Base-by-base conservation (phyloP, 495 filamentous ascomycete species). In the Astrothelium subdiscretum region DNA sequence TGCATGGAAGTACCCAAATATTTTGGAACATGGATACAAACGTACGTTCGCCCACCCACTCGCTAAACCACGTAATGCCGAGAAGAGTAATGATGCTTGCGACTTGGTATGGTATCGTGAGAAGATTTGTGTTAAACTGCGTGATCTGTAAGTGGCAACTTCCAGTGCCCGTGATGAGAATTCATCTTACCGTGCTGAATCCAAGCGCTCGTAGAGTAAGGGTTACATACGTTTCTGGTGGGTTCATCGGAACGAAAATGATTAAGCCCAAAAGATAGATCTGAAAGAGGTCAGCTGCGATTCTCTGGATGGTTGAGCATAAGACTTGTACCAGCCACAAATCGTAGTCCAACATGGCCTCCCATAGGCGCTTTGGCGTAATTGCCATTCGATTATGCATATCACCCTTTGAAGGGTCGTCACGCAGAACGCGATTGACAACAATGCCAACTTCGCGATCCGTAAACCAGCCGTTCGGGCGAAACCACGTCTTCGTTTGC, bases 381-480 rank as follows among this genome's bases (percentile, higher is more conserved):
- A 86, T 74, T 0, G 75, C 74, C 66, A 85, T 74, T 2, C 78
- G 77, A 64, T 85, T 87, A 73, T 86, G 79, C 83, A 86, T 86
- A 60, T 80, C 67, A 63, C 81, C 83, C 68, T 86, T 87, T 59
- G 76, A 78, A 18, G 84, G 83, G 65, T 86, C 84, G 54, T 87
- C 84, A 26, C 85, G 80, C 3, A 86, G 71, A 18, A 87, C 73
- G 0, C 84, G 77, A 66, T 87, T 87, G 40, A 85, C 83, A 3
- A 85, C 69, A 63, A 87, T 87, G 12, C 63, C 63, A 35, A 80
- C 82, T 64, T 85, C 83, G n/a, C 76, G 77, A 4, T 83, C 82
- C 0, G 69, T 79, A 66, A 85, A 86, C 84, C 84, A 87, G 0
- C 81, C 82, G 32, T 76, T 63, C 60, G 80, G 82, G 8, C 82